Conservation (phyloP, 1,284 basidiomycete species). For the Pholiota adiposa region DNA sequence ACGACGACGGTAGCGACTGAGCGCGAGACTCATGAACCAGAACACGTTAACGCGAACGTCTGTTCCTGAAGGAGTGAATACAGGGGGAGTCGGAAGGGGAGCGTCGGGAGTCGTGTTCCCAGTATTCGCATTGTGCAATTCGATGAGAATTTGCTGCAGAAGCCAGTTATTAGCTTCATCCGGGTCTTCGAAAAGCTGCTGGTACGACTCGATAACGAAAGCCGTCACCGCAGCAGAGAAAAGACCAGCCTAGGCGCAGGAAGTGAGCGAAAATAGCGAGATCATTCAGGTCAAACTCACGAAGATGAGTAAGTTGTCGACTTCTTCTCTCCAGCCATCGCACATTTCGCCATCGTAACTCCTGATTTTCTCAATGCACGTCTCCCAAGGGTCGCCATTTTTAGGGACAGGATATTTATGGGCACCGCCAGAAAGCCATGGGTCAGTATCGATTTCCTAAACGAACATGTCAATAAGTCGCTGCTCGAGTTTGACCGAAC, state of each 20-base stretch:
- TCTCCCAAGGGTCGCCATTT: constrained; percentile 21
- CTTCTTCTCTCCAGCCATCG: constrained; percentile 19
- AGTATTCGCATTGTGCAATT: constrained; percentile 14
- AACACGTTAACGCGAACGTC: constrained; percentile 29
- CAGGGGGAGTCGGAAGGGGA: constrained; percentile 10
- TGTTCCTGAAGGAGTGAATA: constrained; percentile 4
- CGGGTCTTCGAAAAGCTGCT: constrained; percentile 21
- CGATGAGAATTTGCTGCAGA: constrained; percentile 14
- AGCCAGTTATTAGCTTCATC: constrained; percentile 5
- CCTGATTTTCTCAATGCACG: constrained; percentile 13
- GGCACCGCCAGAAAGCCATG: constrained; percentile 9
- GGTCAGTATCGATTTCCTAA: constrained; percentile 2
- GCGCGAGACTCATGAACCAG: constrained; percentile 36
- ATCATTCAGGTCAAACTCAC: constrained; percentile 7
- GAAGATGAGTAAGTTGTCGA: constrained; percentile 20
- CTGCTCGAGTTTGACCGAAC: too few species aligned
- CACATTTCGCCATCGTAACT: constrained; percentile 20
- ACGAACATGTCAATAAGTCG: background rate
- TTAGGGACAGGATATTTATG: constrained; percentile 9
- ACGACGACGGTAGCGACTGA: constrained; percentile 32
- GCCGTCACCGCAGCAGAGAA: constrained; percentile 22
- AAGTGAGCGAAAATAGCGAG: too few species aligned
- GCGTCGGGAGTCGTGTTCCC: background rate
- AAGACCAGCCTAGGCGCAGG: constrained; percentile 22
- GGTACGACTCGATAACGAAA: constrained; percentile 17